Conservation (phyloP, 2,329 filamentous ascomycete genomes). For the Chaetomiaceae sp. region DNA sequence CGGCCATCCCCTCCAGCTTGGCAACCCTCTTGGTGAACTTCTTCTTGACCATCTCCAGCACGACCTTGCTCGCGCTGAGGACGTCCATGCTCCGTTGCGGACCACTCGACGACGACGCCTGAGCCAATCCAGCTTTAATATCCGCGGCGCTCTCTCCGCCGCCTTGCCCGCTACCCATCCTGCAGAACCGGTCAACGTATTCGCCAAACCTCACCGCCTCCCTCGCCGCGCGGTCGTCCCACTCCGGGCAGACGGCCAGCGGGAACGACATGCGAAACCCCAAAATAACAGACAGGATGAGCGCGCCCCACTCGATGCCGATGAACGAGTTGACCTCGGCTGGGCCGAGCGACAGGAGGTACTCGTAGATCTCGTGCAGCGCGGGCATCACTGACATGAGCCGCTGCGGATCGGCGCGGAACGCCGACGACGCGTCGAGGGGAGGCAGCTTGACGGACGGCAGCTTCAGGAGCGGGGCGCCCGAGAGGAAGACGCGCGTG, state of each 20-base stretch:
- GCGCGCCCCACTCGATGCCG: slow-evolving; percentile 40
- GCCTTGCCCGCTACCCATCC: slow-evolving; percentile 12
- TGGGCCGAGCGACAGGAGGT: slow-evolving; percentile 22
- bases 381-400: slow-evolving; percentile 18
- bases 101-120: background rate
- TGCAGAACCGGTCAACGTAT: slow-evolving; percentile 37
- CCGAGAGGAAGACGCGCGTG: slow-evolving; percentile 38
- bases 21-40: slow-evolving; percentile 43
- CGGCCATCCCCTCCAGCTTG: slow-evolving; percentile 26
- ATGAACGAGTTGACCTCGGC: slow-evolving; percentile 36
- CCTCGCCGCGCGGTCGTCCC: slow-evolving; percentile 38
- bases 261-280: slow-evolving; percentile 46
- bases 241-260: slow-evolving; percentile 34
- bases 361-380: slow-evolving; percentile 29
- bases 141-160: slow-evolving; percentile 10
- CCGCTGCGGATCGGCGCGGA: slow-evolving; percentile 18
- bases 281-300: slow-evolving; percentile 41
- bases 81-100: slow-evolving; percentile 36
- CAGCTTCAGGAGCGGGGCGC: slow-evolving; percentile 35
- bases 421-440: slow-evolving; percentile 3
- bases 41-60: slow-evolving; percentile 42
- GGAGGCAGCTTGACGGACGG: slow-evolving; percentile 14
- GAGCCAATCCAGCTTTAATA: slow-evolving; percentile 11
- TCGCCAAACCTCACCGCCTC: slow-evolving; percentile 36
- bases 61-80: slow-evolving; percentile 42